Conservation (phyloP, 352 stramenopile genomes). For the Pythium insidiosum region DNA sequence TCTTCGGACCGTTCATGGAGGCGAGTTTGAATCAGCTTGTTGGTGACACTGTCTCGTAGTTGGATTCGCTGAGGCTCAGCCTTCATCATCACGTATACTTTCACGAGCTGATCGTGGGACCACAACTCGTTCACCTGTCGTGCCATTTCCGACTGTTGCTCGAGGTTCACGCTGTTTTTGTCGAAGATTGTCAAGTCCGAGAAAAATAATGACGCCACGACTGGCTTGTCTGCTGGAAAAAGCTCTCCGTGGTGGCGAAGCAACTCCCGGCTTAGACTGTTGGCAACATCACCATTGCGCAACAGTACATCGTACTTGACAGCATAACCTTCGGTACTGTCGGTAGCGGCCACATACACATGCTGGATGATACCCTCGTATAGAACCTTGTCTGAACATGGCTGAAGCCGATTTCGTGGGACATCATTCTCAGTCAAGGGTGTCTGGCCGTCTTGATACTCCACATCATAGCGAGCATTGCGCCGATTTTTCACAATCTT, state of each 20-base stretch:
- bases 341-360: conserved; percentile 8
- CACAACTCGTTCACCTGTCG: conserved; percentile 27
- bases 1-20: conserved; percentile 22
- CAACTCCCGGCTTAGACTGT: conserved; percentile 18
- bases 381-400: conserved; percentile 16
- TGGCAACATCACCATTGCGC: conserved; percentile 26
- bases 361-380: conserved; percentile 25
- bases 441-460: conserved; percentile 25
- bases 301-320: conserved; percentile 32
- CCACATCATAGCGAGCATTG: conserved; percentile 44
- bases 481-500: conserved; percentile 27
- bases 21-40: conserved; percentile 24
- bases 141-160: conserved; percentile 7
- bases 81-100: conserved; percentile 42
- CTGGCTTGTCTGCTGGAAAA: conserved; percentile 29
- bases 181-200: conserved; percentile 16
- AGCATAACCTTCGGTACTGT: not conserved
- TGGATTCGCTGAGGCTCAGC: conserved; percentile 18
- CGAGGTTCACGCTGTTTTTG: not conserved
- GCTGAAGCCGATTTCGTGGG: conserved; percentile 21
- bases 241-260: conserved; percentile 28
- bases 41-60: conserved; percentile 29
- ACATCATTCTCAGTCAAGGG: conserved; percentile 22
- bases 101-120: conserved; percentile 31
- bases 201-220: conserved; percentile 31